A percentile compares a stretch with the other conserved stretches of the same genome.
These are phyloP conservation scores for Sophora flavescens DNA, from an alignment of 306 rosid genomes.

Conservation along the genomic window DNA sequence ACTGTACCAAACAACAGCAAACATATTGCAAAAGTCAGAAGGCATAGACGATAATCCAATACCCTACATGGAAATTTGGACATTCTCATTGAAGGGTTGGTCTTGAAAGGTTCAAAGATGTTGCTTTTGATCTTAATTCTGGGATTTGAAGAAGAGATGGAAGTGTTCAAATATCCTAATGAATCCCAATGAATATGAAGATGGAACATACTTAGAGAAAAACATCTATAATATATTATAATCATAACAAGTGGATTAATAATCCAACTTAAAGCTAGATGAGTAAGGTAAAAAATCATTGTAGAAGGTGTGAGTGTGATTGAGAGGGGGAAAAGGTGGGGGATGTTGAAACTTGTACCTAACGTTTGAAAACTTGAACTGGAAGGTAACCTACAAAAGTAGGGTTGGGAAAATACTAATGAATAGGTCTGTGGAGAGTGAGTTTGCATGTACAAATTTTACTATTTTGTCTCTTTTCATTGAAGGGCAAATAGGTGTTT, in stretches of 20 bases:
- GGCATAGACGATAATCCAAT: conserved; percentile 52
- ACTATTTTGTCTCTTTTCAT: not conserved
- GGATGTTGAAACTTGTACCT: conserved; percentile 56
- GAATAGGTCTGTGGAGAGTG: not conserved
- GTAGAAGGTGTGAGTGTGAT: conserved; percentile 55
- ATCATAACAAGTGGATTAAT: conserved; percentile 32
- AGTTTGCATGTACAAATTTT: not conserved
- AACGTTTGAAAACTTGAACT: conserved; percentile 55
- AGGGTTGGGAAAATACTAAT: conserved; percentile 1
- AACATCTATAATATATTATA: conserved; percentile 27
- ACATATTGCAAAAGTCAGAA: conserved; percentile 47
- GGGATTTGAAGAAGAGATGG: conserved; percentile 12
- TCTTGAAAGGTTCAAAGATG: conserved; percentile 15
- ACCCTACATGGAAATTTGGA: conserved; percentile 54
- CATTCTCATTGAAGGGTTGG: conserved; percentile 57
- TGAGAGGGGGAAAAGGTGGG: conserved; percentile 43
- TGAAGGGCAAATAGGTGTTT: conserved; percentile 7
- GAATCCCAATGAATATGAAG: not conserved
- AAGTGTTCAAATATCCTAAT: conserved; percentile 5
- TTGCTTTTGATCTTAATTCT: conserved; percentile 26
- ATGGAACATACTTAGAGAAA: conserved; percentile 31
- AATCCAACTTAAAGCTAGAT: conserved; percentile 42
- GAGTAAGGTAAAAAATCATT: conserved; percentile 56
- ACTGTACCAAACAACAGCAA: conserved; percentile 53
- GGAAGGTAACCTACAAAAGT: conserved; percentile 55